Evolutionary conservation across 2,329 filamentous ascomycete species (phyloP).

Genomic region (Magnaporthiopsis rhizophila): DNA sequence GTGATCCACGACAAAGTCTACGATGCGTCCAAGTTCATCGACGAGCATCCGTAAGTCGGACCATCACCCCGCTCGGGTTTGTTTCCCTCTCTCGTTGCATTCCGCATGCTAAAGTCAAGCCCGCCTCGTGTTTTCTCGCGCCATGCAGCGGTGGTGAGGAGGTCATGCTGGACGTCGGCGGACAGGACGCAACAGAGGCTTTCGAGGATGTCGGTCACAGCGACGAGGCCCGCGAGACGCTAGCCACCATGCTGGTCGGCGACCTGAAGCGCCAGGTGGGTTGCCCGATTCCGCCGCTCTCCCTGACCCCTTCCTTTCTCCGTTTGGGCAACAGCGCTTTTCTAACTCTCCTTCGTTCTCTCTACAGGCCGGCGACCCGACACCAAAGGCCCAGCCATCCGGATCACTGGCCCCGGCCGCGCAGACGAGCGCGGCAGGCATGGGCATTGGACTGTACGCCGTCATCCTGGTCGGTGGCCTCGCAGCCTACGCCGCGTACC

Average conservation of each 20-base stretch:
- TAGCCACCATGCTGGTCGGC: slow-evolving; percentile 68
- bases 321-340: neutral
- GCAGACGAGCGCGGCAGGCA: slow-evolving; percentile 41
- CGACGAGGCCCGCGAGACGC: slow-evolving; percentile 93
- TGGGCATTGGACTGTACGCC: slow-evolving; percentile 76
- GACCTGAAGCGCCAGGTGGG: slow-evolving; percentile 73
- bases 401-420: slow-evolving; percentile 41
- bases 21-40: slow-evolving; percentile 78
- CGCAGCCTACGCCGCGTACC: slow-evolving; percentile 72
- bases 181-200: slow-evolving; percentile 93
- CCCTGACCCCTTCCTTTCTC: neutral
- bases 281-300: neutral
- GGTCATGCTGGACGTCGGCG: slow-evolving; percentile 90
- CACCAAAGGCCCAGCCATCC: slow-evolving; percentile 51
- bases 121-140: neutral
- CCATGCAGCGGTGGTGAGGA: slow-evolving; percentile 83
- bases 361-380: slow-evolving; percentile 66
- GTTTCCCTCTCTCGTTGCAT: slow-evolving; percentile 1
- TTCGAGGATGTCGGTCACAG: slow-evolving; percentile 99
- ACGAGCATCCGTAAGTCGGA: slow-evolving; percentile 79
- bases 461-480: slow-evolving; percentile 70
- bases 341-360: slow-evolving; percentile 9
- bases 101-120: neutral
- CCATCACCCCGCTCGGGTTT: slow-evolving; percentile 11
- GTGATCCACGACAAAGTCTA: slow-evolving; percentile 98